These are phyloP conservation scores for Fomitopsis serialis DNA, from an alignment of 768 basidiomycete species.

Conservation along the genomic window DNA sequence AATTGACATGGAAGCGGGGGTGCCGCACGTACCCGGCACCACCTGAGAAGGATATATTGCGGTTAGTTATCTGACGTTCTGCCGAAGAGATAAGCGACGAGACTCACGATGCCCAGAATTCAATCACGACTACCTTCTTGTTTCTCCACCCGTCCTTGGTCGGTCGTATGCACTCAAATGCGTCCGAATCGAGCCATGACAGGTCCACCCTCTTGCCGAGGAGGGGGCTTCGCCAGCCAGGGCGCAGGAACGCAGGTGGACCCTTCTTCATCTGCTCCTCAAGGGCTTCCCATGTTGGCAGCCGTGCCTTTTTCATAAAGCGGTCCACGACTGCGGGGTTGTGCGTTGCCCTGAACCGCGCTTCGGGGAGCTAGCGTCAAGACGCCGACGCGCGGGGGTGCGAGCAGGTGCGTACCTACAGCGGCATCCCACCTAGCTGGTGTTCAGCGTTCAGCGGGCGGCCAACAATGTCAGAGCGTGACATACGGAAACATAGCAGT, in stretches of 20 bases:
- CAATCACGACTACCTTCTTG: conserved; percentile 22
- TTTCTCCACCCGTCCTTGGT: conserved; percentile 22
- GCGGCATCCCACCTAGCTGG: conserved; percentile 19
- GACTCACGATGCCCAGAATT: conserved; percentile 28
- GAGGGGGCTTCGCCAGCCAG: conserved; percentile 25
- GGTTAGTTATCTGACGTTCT: conserved; percentile 8
- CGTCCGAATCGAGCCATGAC: conserved; percentile 21
- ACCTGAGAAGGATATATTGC: conserved; percentile 9
- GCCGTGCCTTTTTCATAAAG: conserved; percentile 19
- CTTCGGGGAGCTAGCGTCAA: conserved; percentile 8
- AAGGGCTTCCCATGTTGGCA: conserved; percentile 22
- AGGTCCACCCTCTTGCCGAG: conserved; percentile 21
- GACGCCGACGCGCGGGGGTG: neutral
- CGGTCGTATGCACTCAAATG: conserved; percentile 20
- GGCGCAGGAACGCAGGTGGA: conserved; percentile 25
- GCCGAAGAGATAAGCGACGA: conserved; percentile 4
- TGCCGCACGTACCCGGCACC: conserved; percentile 18
- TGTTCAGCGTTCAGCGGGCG: neutral
- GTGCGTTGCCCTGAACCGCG: conserved; percentile 19
- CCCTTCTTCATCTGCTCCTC: conserved; percentile 23
- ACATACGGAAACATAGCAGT: neutral
- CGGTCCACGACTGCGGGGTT: conserved; percentile 17
- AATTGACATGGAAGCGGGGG: neutral
- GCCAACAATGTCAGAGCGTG: neutral
- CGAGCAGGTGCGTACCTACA: conserved; percentile 13